Percentiles rank a stretch among this genome's conserved stretches.
Conservation (phyloP, 768 basidiomycete genomes). For the Agrocybe pediades region DNA sequence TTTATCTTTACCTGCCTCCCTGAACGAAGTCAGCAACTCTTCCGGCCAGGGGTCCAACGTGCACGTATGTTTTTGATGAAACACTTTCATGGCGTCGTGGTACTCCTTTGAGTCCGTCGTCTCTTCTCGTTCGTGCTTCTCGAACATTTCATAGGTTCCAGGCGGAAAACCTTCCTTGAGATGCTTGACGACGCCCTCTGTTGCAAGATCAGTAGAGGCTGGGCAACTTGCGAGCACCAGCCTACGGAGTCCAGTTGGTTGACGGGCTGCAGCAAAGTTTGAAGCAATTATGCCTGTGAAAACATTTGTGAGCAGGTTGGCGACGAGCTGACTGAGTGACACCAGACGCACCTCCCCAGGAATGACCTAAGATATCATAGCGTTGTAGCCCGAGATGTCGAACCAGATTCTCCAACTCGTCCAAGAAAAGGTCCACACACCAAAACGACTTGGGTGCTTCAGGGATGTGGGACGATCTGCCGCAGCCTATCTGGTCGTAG, state of each 20-base stretch:
- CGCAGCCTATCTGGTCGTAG: slow-evolving; percentile 60
- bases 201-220: slow-evolving; percentile 25
- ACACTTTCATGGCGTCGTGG: slow-evolving; percentile 25
- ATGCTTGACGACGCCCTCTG: slow-evolving; percentile 21
- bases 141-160: slow-evolving; percentile 24
- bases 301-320: neutral
- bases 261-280: slow-evolving; percentile 22
- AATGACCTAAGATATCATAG: slow-evolving; percentile 54
- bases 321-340: no score
- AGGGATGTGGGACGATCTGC: slow-evolving; percentile 53
- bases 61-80: slow-evolving; percentile 35
- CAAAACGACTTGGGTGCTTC: slow-evolving; percentile 44
- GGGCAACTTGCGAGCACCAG: slow-evolving; percentile 34
- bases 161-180: slow-evolving; percentile 26
- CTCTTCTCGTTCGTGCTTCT: slow-evolving; percentile 27
- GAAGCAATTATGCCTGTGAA: slow-evolving; percentile 46
- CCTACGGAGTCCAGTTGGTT: slow-evolving; percentile 21
- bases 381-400: slow-evolving; percentile 41
- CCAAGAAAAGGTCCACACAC: slow-evolving; percentile 51
- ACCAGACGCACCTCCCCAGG: slow-evolving; percentile 39
- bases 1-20: slow-evolving; percentile 24
- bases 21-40: slow-evolving; percentile 29
- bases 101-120: slow-evolving; percentile 29
- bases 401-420: slow-evolving; percentile 51
- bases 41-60: slow-evolving; percentile 32